Conservation (phyloP, 768 basidiomycete genomes). For the Mycena capillaripes region DNA sequence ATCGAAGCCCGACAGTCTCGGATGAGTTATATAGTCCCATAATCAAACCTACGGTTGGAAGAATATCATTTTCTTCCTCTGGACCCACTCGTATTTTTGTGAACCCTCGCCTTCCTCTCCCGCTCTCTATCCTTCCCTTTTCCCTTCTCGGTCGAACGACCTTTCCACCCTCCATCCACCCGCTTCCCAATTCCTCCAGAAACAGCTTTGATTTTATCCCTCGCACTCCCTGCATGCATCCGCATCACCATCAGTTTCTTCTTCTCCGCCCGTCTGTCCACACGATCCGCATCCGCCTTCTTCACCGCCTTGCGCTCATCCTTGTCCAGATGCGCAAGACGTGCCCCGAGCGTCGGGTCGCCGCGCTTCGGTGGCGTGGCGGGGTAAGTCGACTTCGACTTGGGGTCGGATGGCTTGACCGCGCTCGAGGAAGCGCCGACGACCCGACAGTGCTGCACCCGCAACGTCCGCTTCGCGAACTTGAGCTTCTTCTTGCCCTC, state of each 20-base stretch:
- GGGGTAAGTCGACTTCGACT: slow-evolving; percentile 34
- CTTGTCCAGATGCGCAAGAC: slow-evolving; percentile 83
- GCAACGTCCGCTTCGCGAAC: slow-evolving; percentile 93
- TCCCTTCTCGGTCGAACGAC: slow-evolving; percentile 47
- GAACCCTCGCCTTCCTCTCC: slow-evolving; percentile 54
- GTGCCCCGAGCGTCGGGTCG: slow-evolving; percentile 85
- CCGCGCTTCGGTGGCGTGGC: slow-evolving; percentile 70
- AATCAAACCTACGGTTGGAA: too few relatives aligned
- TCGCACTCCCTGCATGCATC: slow-evolving; percentile 44
- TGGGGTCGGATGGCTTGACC: slow-evolving; percentile 40
- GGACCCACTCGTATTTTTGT: slow-evolving; percentile 47
- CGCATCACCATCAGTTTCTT: slow-evolving; percentile 82
- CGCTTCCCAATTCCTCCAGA: slow-evolving; percentile 29
- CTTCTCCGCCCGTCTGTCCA: slow-evolving; percentile 90
- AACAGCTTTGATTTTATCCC: slow-evolving; percentile 32
- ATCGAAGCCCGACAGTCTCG: too few relatives aligned
- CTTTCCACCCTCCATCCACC: slow-evolving; percentile 34
- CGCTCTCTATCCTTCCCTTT: slow-evolving; percentile 62
- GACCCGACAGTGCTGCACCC: slow-evolving; percentile 93
- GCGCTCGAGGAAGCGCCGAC: slow-evolving; percentile 56
- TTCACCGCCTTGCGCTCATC: slow-evolving; percentile 91
- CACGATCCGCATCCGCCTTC: slow-evolving; percentile 81
- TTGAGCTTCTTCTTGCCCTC: slow-evolving; percentile 69
- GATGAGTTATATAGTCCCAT: too few relatives aligned
- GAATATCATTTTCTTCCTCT: slow-evolving; percentile 48